Evolutionary conservation across 2,329 filamentous ascomycete genomes (phyloP), one percentile per base, ranked within the genome.

Genomic region (Aureobasidium sp.): DNA sequence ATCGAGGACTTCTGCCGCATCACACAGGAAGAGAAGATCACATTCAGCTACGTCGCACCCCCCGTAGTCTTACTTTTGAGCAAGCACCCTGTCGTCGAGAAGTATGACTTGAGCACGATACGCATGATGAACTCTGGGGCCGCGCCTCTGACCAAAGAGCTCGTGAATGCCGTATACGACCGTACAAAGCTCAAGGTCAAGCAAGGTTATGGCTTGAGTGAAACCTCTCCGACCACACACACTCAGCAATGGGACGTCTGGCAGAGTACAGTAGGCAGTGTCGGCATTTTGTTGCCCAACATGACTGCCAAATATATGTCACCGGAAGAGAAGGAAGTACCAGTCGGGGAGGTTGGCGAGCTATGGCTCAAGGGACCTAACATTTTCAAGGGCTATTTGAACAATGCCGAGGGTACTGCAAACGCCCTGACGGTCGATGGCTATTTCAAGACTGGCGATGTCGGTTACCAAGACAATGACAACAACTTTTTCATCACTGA

Each of bases 401-500:
- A 91, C 69, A 88, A 89, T 62, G 82, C 85, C 0, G 82, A 87
- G 64, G 84, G 86, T 2, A 91, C 90, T 2, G 78, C 77, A 2
- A 85, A 90, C 49, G 85, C 88, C 0, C 85, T 94, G 64, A 89
- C 88, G 2, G 67, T 77, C 0, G 90, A 95, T 66, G 90, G 90
- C 1, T 97, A 86, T 78, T 96, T 96, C 81, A 92, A 87, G 74
- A 96, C 92, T 0, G 92, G 92, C 1, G 92, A 97, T 69, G 85
- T 96, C 29, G 89, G 90, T 4, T 86, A 89, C 66, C 84, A 89
- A 68, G 90, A 96, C 70, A 77, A 81, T 49, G 81, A 89, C 54
- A 89, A 89, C 33, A 90, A 95, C 70, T 90, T 95, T 69, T 96
- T 86, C 77, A 93, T 96, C 71, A 96, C 92, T 0, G 92, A 97